phyloP scores from a whole-genome alignment of 805 yeast species.

The Hanseniaspora nectarophila region DNA sequence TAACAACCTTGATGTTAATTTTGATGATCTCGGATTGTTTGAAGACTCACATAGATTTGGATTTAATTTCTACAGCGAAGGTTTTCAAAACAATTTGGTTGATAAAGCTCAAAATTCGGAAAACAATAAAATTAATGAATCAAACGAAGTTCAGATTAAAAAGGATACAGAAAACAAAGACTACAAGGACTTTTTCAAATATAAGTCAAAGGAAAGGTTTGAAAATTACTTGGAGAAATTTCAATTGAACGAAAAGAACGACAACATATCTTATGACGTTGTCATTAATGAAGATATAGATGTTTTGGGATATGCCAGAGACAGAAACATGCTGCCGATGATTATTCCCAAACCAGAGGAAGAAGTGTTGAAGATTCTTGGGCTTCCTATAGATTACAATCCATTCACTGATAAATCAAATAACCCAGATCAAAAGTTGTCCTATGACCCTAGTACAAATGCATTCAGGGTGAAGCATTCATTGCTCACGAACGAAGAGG shows the following conservation, averaged over 20 bases:
- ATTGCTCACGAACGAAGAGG: not conserved
- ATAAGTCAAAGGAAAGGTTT: not conserved
- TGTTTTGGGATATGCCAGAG: not conserved
- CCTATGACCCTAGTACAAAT: not conserved
- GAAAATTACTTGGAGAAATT: not conserved
- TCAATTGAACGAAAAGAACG: not conserved
- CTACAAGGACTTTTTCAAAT: not conserved
- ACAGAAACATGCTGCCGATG: not conserved
- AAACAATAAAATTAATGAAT: not conserved
- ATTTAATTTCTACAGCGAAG: conserved; percentile 1
- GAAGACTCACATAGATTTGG: conserved; percentile 13
- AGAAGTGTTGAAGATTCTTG: conserved; percentile 1
- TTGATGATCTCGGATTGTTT: not conserved
- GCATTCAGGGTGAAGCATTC: conserved; percentile 11
- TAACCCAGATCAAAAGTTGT: not conserved
- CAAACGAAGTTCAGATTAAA: not conserved
- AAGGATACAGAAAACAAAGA: not conserved
- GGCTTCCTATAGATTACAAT: conserved; percentile 1
- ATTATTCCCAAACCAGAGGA: conserved; percentile 3
- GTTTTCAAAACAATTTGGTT: not conserved
- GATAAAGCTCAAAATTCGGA: not conserved
- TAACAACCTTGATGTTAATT: not conserved
- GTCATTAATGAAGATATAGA: not conserved
- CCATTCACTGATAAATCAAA: not conserved
- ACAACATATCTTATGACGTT: not conserved